Conservation (phyloP, 2,329 filamentous ascomycete species). For the Fusarium sulawesiense region DNA sequence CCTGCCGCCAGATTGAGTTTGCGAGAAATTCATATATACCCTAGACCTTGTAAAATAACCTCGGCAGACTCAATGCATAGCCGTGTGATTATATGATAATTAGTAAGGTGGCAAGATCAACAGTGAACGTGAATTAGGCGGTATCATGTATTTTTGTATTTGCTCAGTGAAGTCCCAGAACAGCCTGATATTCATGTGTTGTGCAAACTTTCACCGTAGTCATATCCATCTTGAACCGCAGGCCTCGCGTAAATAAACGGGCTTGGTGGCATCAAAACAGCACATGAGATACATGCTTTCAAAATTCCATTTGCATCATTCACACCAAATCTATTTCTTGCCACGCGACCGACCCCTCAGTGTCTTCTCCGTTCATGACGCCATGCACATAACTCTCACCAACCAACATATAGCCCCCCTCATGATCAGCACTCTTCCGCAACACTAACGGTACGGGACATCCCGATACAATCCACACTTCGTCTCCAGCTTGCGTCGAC, state of each 20-base stretch:
- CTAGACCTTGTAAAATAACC: background rate
- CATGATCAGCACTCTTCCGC: background rate
- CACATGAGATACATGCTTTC: too few species aligned
- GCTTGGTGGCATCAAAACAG: too few species aligned
- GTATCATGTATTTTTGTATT: background rate
- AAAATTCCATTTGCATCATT: background rate
- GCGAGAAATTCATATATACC: background rate
- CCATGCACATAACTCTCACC: background rate
- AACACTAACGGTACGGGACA: background rate
- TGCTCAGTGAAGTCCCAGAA: background rate
- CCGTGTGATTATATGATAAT: background rate
- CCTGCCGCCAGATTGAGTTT: background rate
- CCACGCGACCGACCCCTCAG: background rate
- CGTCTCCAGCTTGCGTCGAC: background rate
- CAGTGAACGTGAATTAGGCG: background rate
- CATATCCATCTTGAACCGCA: too few species aligned
- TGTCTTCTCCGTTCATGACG: background rate
- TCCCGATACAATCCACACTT: background rate
- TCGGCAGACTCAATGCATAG: background rate
- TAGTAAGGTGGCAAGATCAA: background rate
- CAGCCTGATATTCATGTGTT: rapidly evolving
- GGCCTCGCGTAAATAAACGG: too few species aligned
- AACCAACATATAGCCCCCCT: background rate
- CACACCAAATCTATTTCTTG: background rate
- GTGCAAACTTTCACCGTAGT: too few species aligned